phyloP scores from a whole-genome alignment of 2,329 filamentous ascomycete species.

The Tolypocladium tropicale region DNA sequence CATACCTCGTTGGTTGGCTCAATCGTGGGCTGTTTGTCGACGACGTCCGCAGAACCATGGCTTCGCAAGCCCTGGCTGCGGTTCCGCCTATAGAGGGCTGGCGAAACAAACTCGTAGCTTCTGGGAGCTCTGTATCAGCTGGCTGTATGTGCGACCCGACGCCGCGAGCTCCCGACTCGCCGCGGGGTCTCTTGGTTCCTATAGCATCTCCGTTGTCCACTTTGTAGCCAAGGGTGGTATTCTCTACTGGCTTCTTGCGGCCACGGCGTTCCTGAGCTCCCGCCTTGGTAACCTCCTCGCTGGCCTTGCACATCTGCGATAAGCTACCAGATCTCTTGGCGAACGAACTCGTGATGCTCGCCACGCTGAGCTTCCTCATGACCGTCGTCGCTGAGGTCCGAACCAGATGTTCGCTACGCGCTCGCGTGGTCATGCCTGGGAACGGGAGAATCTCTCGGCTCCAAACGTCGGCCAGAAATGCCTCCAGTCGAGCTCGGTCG shows the following conservation, averaged over 20 bases:
- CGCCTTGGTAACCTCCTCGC: neutral
- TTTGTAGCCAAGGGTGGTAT: neutral
- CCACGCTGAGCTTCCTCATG: slow-evolving; percentile 79
- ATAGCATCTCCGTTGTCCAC: neutral
- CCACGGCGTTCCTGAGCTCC: neutral
- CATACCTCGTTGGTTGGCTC: slow-evolving; percentile 2
- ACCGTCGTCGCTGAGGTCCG: slow-evolving; percentile 73
- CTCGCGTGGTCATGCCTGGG: slow-evolving; percentile 63
- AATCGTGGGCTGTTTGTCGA: slow-evolving; percentile 4
- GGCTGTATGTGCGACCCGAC: neutral
- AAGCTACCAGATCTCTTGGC: slow-evolving; percentile 57
- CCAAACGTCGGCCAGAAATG: slow-evolving; percentile 68
- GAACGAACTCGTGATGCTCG: slow-evolving; percentile 69
- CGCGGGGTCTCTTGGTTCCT: slow-evolving; percentile 1
- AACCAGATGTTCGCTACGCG: slow-evolving; percentile 60
- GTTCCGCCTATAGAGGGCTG: neutral
- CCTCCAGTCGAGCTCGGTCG: slow-evolving; percentile 70
- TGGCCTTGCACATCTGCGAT: slow-evolving; percentile 8
- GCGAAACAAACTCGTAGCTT: neutral
- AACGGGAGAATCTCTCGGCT: slow-evolving; percentile 71
- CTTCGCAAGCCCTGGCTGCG: neutral
- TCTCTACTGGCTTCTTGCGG: neutral
- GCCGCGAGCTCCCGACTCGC: neutral
- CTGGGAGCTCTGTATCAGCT: neutral
- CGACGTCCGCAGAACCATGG: neutral